phyloP scores from a whole-genome alignment of 2,329 filamentous ascomycete genomes.

The Claviceps pazoutovae region DNA sequence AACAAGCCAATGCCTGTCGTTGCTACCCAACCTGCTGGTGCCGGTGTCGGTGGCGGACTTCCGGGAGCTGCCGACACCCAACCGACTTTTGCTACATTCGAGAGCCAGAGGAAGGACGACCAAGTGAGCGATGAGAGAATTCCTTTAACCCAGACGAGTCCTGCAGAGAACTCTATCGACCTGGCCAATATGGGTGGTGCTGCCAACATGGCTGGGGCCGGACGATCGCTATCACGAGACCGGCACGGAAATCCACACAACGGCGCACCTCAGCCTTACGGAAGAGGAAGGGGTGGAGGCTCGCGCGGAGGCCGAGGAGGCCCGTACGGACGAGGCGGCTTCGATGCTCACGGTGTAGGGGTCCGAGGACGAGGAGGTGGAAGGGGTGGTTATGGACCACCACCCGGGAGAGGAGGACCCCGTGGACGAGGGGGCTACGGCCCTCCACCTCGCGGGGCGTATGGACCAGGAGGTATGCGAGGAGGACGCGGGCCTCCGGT shows the following conservation, averaged over 20 bases:
- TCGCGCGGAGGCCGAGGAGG: constrained; percentile 32
- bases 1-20: constrained; percentile 27
- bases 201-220: constrained; percentile 19
- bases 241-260: constrained; percentile 49
- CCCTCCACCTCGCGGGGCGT: constrained; percentile 18
- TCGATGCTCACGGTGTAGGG: constrained; percentile 31
- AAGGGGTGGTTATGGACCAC: constrained; percentile 29
- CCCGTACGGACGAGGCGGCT: constrained; percentile 37
- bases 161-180: constrained; percentile 37
- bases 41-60: constrained; percentile 41
- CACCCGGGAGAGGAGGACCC: constrained; percentile 26
- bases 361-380: constrained; percentile 23
- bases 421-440: constrained; percentile 22
- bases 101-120: constrained; percentile 50
- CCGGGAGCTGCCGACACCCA: constrained; percentile 33
- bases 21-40: constrained; percentile 42
- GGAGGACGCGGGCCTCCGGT: constrained; percentile 22
- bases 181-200: constrained; percentile 21
- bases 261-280: constrained; percentile 32
- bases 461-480: constrained; percentile 14
- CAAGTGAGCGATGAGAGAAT: constrained; percentile 54
- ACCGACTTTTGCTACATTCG: constrained; percentile 49
- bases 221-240: constrained; percentile 36
- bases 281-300: constrained; percentile 33
- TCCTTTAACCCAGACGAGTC: constrained; percentile 53